These are phyloP conservation scores for Arthrobotrys megalospora DNA, from an alignment of 2,329 filamentous ascomycete species.

Conservation along the genomic window DNA sequence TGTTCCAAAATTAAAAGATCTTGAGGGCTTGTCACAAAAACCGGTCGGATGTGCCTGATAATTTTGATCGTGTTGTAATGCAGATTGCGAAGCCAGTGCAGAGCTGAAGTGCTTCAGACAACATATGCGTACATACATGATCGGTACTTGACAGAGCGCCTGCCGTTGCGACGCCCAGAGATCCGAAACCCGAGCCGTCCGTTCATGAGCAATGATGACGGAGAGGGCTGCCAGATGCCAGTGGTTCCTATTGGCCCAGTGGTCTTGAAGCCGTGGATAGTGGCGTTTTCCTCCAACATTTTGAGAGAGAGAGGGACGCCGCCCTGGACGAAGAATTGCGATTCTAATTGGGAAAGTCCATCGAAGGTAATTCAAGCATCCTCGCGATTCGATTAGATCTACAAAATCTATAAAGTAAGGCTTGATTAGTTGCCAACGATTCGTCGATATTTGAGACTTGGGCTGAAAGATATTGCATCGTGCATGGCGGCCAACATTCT, in stretches of 20 bases:
- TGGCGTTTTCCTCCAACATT: conserved; percentile 22
- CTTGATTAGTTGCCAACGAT: neutral
- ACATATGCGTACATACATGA: no score
- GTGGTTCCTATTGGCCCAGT: conserved; percentile 37
- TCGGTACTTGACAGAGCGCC: neutral
- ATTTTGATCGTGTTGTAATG: neutral
- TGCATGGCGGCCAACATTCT: conserved; percentile 35
- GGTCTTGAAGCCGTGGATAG: neutral
- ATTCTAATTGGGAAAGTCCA: neutral
- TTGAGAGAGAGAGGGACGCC: neutral
- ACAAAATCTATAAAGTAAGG: neutral
- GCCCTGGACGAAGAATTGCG: conserved; percentile 8
- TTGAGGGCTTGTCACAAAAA: conserved; percentile 2
- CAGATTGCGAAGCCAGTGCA: neutral
- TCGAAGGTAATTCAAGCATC: neutral
- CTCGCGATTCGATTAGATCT: conserved; percentile 3
- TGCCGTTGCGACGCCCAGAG: conserved; percentile 13
- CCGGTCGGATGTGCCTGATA: neutral
- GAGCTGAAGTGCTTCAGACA: neutral
- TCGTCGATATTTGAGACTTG: conserved; percentile 19
- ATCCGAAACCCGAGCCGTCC: conserved; percentile 41
- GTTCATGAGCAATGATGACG: conserved; percentile 16
- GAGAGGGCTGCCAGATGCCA: conserved; percentile 47
- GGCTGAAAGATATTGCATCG: conserved; percentile 21
- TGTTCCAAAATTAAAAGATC: conserved; percentile 1